A percentile compares a stretch with the other conserved stretches of the same genome.
Evolutionary conservation across 352 stramenopile species (phyloP).

Genomic region (Saprolegnia parasitica): DNA sequence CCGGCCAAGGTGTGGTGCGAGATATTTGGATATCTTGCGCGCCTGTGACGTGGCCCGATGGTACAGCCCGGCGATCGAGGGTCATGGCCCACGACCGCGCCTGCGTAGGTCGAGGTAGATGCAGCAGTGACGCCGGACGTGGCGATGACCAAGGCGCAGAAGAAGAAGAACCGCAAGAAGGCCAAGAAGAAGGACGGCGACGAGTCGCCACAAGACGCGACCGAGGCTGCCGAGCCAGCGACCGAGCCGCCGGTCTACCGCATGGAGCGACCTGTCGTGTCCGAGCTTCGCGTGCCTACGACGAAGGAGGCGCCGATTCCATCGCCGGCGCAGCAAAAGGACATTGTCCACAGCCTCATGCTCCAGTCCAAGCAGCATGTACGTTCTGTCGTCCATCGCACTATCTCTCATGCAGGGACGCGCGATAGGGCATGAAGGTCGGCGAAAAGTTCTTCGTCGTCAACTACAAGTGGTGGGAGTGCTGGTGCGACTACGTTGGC

Average conservation of each 20-base stretch:
- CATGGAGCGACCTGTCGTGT: neutral
- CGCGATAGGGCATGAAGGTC: constrained; percentile 49
- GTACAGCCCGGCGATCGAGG: neutral
- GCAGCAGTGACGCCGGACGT: neutral
- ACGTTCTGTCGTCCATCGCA: neutral
- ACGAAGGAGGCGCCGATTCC: neutral
- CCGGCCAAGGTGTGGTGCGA: neutral
- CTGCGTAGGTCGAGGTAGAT: neutral
- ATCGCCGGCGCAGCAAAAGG: constrained; percentile 1
- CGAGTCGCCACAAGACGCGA: neutral
- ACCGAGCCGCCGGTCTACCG: constrained; percentile 14
- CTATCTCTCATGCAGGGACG: neutral
- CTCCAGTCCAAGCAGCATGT: constrained; percentile 21
- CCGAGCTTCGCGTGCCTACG: neutral
- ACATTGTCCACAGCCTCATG: constrained; percentile 20
- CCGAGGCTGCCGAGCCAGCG: too few species aligned
- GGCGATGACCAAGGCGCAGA: constrained; percentile 18
- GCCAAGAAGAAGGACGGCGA: constrained; percentile 21
- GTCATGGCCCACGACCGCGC: neutral
- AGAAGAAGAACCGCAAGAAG: constrained; percentile 30
- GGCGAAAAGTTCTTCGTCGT: constrained; percentile 76
- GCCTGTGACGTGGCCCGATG: constrained; percentile 1
- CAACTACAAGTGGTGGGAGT: constrained; percentile 77
- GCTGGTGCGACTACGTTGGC: constrained; percentile 64
- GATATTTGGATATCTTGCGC: neutral